phyloP scores from a whole-genome alignment of 140 eudicot species.

The Erigeron philadelphicus region DNA sequence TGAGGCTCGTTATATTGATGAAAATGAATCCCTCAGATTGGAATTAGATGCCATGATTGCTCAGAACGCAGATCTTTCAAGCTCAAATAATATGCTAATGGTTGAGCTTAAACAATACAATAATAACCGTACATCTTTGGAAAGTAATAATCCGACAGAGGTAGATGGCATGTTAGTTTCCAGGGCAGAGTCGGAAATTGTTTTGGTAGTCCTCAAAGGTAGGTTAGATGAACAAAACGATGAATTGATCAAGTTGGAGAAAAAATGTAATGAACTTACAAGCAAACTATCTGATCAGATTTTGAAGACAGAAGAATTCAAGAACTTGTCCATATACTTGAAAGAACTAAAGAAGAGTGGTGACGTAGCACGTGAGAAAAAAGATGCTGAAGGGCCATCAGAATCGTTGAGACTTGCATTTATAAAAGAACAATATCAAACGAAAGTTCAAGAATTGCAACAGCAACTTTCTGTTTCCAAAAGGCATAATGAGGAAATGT shows the following conservation, averaged over 20 bases:
- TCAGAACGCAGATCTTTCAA: conserved; percentile 38
- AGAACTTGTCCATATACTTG: conserved; percentile 52
- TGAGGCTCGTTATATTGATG: conserved; percentile 38
- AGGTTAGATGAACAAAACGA: conserved; percentile 47
- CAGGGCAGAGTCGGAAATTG: conserved; percentile 45
- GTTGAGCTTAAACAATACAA: neutral
- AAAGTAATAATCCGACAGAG: conserved; percentile 31
- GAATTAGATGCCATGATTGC: conserved; percentile 40
- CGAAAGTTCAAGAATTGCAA: conserved; percentile 63
- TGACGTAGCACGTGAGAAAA: conserved; percentile 46
- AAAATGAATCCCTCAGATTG: conserved; percentile 42
- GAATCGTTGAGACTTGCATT: conserved; percentile 80
- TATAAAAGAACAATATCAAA: conserved; percentile 84
- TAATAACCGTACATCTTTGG: neutral
- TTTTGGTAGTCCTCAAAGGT: conserved; percentile 40
- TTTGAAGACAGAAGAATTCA: conserved; percentile 78
- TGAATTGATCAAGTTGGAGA: conserved; percentile 37
- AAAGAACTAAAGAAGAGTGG: conserved; percentile 62
- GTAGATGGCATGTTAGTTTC: conserved; percentile 33
- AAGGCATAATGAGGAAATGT: conserved; percentile 87
- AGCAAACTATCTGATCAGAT: conserved; percentile 69
- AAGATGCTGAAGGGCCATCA: conserved; percentile 59
- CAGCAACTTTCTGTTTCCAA: conserved; percentile 75
- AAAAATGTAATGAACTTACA: conserved; percentile 41
- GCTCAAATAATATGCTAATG: neutral